A percentile compares a stretch with the other conserved stretches of the same genome.
Conservation (phyloP, 2,329 filamentous ascomycete genomes). For the Monosporascus sp. region DNA sequence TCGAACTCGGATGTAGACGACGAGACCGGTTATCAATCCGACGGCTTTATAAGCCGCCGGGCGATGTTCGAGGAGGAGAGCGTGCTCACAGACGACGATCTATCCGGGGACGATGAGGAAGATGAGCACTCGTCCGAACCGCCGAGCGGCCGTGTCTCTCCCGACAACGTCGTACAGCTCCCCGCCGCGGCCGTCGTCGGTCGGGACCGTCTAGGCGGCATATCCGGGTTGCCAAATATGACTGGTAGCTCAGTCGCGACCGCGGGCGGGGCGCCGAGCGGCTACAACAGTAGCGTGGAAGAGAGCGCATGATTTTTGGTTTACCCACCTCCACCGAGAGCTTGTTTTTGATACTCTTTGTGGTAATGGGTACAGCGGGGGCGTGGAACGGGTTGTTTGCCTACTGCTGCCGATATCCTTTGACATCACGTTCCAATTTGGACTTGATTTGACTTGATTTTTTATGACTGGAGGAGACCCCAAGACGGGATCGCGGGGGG, state of each 20-base stretch:
- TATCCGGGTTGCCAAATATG: slow-evolving; percentile 73
- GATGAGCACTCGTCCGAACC: slow-evolving; percentile 52
- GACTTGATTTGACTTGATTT: too few relatives aligned
- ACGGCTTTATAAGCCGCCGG: slow-evolving; percentile 14
- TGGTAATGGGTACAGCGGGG: too few relatives aligned
- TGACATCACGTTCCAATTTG: too few relatives aligned
- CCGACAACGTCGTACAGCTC: slow-evolving; percentile 64
- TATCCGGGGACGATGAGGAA: slow-evolving; percentile 82
- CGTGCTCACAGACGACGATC: slow-evolving; percentile 68
- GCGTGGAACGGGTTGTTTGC: too few relatives aligned
- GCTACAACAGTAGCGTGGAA: slow-evolving; percentile 69
- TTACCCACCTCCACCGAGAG: too few relatives aligned
- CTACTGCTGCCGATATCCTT: too few relatives aligned
- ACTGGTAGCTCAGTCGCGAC: slow-evolving; percentile 78
- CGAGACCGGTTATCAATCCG: slow-evolving; percentile 9
- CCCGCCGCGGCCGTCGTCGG: slow-evolving; percentile 72
- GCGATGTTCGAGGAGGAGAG: slow-evolving; percentile 49
- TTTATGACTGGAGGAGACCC: too few relatives aligned
- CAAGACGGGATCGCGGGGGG: too few relatives aligned
- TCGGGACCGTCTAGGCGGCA: slow-evolving; percentile 65
- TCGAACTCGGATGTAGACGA: slow-evolving; percentile 31
- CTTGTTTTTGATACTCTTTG: too few relatives aligned
- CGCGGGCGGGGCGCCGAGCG: slow-evolving; percentile 63
- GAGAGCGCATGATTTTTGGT: slow-evolving; percentile 53
- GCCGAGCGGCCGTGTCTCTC: slow-evolving; percentile 56